Conservation (phyloP, 331 rosid species). For the Dryas integrifolia region DNA sequence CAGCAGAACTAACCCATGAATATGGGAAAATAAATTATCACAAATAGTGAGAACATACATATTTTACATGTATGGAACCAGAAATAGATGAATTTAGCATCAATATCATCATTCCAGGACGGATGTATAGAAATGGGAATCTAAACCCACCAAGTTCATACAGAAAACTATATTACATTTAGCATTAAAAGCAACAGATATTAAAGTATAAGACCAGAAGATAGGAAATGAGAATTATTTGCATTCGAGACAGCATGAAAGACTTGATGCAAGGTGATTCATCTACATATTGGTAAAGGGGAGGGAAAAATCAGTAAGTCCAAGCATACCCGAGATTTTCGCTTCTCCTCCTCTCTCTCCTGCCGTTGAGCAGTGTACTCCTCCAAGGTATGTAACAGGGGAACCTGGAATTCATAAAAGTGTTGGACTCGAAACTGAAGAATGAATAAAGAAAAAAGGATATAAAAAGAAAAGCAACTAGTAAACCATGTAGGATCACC, state of each 20-base stretch:
- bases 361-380: constrained; percentile 54
- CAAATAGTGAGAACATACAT: neutral
- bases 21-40: neutral
- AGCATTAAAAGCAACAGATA: neutral
- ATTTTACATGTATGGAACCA: neutral
- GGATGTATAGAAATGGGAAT: neutral
- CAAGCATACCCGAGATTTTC: constrained; percentile 71
- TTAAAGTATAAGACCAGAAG: neutral
- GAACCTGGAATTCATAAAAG: constrained; percentile 45
- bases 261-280: neutral
- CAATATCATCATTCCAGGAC: neutral
- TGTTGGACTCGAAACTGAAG: constrained; percentile 7
- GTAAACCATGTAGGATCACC: constrained; percentile 40
- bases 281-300: neutral
- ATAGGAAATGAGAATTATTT: neutral
- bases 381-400: constrained; percentile 55
- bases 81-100: neutral
- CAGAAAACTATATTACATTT: neutral
- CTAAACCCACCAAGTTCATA: neutral
- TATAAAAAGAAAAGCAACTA: neutral
- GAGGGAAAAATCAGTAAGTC: neutral
- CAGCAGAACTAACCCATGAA: neutral
- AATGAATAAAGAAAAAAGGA: neutral
- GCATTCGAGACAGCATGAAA: neutral
- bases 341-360: constrained; percentile 76